These are phyloP conservation scores for Asterophora lycoperdoides DNA, from an alignment of 768 basidiomycete species.

Conservation along the genomic window DNA sequence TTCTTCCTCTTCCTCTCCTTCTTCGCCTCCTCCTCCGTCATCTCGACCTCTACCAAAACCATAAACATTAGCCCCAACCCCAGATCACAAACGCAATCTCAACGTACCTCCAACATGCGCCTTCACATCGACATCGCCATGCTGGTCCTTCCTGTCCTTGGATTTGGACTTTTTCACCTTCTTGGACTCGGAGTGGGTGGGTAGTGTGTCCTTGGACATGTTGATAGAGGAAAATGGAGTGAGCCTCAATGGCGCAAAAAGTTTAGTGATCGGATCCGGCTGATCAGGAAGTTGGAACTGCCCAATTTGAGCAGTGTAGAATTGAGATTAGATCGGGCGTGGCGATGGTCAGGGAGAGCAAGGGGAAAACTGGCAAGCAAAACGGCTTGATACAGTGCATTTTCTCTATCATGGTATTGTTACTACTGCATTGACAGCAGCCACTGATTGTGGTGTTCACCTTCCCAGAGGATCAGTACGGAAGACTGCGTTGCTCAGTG, in stretches of 20 bases:
- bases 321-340: conserved; percentile 4
- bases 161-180: conserved; percentile 26
- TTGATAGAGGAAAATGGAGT: background rate
- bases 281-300: too few relatives aligned
- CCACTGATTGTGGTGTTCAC: too few relatives aligned
- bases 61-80: conserved; percentile 4
- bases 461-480: too few relatives aligned
- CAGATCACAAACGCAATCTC: background rate
- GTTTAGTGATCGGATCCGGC: conserved; percentile 9
- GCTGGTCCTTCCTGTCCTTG: conserved; percentile 16
- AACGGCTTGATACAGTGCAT: too few relatives aligned
- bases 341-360: too few relatives aligned
- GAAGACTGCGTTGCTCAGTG: too few relatives aligned
- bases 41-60: background rate
- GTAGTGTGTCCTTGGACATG: conserved; percentile 27
- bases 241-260: background rate
- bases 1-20: conserved; percentile 22
- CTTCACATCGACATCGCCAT: background rate
- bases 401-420: too few relatives aligned
- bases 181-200: conserved; percentile 11
- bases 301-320: conserved; percentile 1
- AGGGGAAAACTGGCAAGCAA: too few relatives aligned
- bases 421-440: too few relatives aligned
- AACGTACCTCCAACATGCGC: conserved; percentile 2
- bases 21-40: conserved; percentile 18